These are phyloP conservation scores for Pulveroboletus frians DNA, from an alignment of 768 basidiomycete species.

Conservation along the genomic window DNA sequence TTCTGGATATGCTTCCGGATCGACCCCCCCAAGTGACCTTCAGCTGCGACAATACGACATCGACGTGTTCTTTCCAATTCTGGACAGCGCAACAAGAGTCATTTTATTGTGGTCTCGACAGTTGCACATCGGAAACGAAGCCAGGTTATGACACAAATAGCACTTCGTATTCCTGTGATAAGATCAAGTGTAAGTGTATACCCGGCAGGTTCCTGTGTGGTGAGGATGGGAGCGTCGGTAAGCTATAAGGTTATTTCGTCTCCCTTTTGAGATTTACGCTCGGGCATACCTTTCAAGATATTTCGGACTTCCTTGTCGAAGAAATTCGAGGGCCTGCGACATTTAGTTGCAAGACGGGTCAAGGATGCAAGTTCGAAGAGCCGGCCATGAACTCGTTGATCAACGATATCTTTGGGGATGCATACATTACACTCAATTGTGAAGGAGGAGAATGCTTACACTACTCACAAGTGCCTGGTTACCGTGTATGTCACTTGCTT, in stretches of 20 bases:
- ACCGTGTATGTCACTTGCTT: conserved; percentile 42
- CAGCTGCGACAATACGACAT: conserved; percentile 63
- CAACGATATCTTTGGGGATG: conserved; percentile 88
- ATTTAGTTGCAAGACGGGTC: conserved; percentile 70
- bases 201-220: conserved; percentile 93
- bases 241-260: conserved; percentile 27
- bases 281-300: conserved; percentile 43
- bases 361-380: conserved; percentile 87
- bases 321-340: conserved; percentile 87
- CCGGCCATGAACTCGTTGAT: conserved; percentile 96
- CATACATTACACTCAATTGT: conserved; percentile 82
- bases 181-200: conserved; percentile 88
- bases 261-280: background rate
- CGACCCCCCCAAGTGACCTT: conserved; percentile 96
- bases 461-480: conserved; percentile 93
- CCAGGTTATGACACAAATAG: conserved; percentile 60
- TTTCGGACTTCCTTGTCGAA: conserved; percentile 86
- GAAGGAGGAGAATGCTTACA: conserved; percentile 91
- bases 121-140: conserved; percentile 49
- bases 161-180: conserved; percentile 76
- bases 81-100: conserved; percentile 95
- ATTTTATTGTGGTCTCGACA: conserved; percentile 86
- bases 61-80: conserved; percentile 91
- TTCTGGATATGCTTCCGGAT: conserved; percentile 84
- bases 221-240: conserved; percentile 89